Base-by-base conservation (phyloP, 148 eudicot genomes). In the Polygonum maritimum region DNA sequence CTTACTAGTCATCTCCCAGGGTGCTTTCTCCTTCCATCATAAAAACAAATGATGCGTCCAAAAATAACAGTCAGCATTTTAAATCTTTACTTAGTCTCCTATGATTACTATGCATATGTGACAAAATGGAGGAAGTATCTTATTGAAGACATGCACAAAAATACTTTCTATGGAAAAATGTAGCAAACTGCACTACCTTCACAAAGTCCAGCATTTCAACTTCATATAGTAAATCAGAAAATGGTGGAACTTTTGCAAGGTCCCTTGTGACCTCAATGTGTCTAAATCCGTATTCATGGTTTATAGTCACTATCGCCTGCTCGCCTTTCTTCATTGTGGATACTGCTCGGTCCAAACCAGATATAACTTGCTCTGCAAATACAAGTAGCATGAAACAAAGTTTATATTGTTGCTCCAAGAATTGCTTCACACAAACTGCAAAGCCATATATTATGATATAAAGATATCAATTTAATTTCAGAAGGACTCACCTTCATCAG, bases 251-350 rank as follows among this genome's bases (percentile, higher is more conserved):
- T 12, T 78, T 35, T 71, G 91, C 85, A 75, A 78, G 79, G 80
- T 84, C 87, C 54, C 77, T 74, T 80, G 81, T 80, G 40, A 80
- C 86, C 82, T 86, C 88, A 62, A 75, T 51, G 63, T 54, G 78
- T 75, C 91, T 86, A 82, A 81, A 84, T 73, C 93, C 91, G 79
- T 87, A 89, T 41, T 86, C 89, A 69, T 87, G 81, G 39, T 74
- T 60, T 62, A 89, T 84, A 31, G 89, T 86, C 74, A 89, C 39
- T 75, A 84, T 67, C 45, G 91, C 87, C 75, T 47, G 79, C 81
- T 89, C 93, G 58, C 85, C 81, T 78, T 83, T 87, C 79, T 82
- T 86, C 93, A 89, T 89, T 75, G 93, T 89, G 62, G 81, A 72
- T 48, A 77, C 84, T 67, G 91, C 91, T 76, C 78, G 86, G 76